phyloP scores from a whole-genome alignment of 192 early-diverging fungal species.

The Backusella australiensis region DNA sequence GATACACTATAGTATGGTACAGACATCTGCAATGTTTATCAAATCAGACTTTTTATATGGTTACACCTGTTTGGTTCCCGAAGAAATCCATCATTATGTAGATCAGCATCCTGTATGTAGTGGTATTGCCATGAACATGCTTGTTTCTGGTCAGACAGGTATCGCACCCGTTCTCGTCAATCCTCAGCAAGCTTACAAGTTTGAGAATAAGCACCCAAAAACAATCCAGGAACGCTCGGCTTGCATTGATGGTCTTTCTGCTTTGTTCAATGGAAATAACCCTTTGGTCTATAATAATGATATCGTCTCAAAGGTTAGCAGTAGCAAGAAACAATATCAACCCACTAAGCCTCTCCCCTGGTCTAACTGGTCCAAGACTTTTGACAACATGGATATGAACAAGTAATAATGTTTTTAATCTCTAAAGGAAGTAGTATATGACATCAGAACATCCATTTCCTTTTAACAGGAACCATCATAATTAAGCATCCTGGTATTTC shows the following conservation, averaged over 20 bases:
- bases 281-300: background rate
- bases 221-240: background rate
- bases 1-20: conserved; percentile 23
- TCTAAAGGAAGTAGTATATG: background rate
- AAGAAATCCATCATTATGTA: conserved; percentile 21
- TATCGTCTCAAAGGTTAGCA: background rate
- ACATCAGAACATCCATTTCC: background rate
- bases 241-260: background rate
- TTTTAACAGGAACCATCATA: background rate
- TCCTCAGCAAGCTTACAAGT: background rate
- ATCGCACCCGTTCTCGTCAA: conserved; percentile 14
- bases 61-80: conserved; percentile 31
- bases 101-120: conserved; percentile 20
- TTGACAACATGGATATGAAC: background rate
- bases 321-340: background rate
- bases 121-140: conserved; percentile 28
- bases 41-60: conserved; percentile 26
- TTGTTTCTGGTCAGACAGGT: conserved; percentile 24
- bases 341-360: background rate
- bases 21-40: conserved; percentile 25
- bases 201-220: background rate
- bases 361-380: background rate
- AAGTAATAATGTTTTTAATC: background rate
- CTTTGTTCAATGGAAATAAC: background rate
- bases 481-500: background rate